Conservation (phyloP, 2,329 filamentous ascomycete species). For the Aspergillus pseudoglaucus region DNA sequence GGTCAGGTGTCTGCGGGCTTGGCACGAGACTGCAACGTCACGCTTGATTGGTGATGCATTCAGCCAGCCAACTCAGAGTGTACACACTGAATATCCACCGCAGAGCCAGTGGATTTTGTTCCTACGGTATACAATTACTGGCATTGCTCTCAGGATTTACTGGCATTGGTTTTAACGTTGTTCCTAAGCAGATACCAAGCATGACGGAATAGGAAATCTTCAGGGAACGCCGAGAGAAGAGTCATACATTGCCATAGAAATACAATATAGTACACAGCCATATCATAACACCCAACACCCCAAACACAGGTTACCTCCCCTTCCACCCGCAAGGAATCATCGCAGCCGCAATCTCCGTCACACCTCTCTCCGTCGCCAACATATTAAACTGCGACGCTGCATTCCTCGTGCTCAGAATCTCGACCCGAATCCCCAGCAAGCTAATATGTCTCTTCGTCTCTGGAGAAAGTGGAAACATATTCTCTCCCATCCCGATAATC, state of each 20-base stretch:
- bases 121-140: no score
- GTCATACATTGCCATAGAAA: not conserved
- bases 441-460: slow-evolving; percentile 66
- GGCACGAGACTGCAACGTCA: not conserved
- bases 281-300: slow-evolving; percentile 1
- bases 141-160: no score
- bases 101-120: no score
- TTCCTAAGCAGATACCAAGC: not conserved
- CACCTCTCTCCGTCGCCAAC: slow-evolving; percentile 85
- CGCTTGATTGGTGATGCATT: not conserved
- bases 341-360: slow-evolving; percentile 77
- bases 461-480: slow-evolving; percentile 69
- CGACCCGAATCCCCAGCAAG: slow-evolving; percentile 73
- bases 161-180: not conserved
- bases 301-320: slow-evolving; percentile 24
- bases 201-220: not conserved
- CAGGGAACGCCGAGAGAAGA: not conserved
- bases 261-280: not conserved
- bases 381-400: slow-evolving; percentile 93
- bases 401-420: slow-evolving; percentile 87
- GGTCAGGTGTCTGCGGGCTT: not conserved
- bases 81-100: not conserved
- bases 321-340: slow-evolving; percentile 81
- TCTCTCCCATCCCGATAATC: slow-evolving; percentile 76
- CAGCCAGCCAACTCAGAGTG: not conserved